These are phyloP conservation scores for Colletotrichum shisoi DNA, from an alignment of 2,329 filamentous ascomycete genomes.

Conservation along the genomic window DNA sequence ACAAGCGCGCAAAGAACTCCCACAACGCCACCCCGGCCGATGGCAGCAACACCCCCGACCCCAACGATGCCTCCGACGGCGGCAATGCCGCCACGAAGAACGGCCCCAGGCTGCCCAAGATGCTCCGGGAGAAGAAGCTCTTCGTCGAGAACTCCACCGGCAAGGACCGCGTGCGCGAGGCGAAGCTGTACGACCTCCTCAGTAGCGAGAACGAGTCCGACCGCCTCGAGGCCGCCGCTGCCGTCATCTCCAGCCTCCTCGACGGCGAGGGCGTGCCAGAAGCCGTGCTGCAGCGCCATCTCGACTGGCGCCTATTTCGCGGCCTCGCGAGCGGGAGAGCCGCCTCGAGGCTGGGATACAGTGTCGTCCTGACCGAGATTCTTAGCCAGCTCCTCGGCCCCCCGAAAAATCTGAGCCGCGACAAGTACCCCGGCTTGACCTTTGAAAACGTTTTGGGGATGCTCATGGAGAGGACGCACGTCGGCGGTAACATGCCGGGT, in stretches of 20 bases:
- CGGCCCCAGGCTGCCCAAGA: constrained; percentile 41
- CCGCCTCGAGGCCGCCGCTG: constrained; percentile 66
- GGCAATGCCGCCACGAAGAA: background rate
- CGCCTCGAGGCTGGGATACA: constrained; percentile 87
- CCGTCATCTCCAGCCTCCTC: constrained; percentile 65
- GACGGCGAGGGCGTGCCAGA: constrained; percentile 60
- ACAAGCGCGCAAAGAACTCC: constrained; percentile 45
- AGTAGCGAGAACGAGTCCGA: constrained; percentile 66
- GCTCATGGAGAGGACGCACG: constrained; percentile 63
- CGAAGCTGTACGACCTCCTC: constrained; percentile 67
- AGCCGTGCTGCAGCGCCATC: constrained; percentile 63
- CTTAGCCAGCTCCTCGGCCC: constrained; percentile 73
- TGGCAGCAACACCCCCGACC: constrained; percentile 24
- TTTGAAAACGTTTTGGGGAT: constrained; percentile 65
- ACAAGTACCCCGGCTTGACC: constrained; percentile 61
- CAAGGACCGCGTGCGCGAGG: constrained; percentile 66
- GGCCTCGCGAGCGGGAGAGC: constrained; percentile 91
- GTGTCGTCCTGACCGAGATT: constrained; percentile 84
- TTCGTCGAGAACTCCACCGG: constrained; percentile 63
- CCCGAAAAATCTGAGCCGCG: constrained; percentile 51
- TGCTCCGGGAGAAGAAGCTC: constrained; percentile 48
- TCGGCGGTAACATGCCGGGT: constrained; percentile 61
- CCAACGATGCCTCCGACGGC: constrained; percentile 13
- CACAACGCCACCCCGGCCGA: constrained; percentile 42
- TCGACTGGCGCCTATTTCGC: constrained; percentile 76